Percentiles rank a stretch among this genome's conserved stretches.
Conservation (phyloP, 2,329 filamentous ascomycete species). For the Trichoderma aggressivum region DNA sequence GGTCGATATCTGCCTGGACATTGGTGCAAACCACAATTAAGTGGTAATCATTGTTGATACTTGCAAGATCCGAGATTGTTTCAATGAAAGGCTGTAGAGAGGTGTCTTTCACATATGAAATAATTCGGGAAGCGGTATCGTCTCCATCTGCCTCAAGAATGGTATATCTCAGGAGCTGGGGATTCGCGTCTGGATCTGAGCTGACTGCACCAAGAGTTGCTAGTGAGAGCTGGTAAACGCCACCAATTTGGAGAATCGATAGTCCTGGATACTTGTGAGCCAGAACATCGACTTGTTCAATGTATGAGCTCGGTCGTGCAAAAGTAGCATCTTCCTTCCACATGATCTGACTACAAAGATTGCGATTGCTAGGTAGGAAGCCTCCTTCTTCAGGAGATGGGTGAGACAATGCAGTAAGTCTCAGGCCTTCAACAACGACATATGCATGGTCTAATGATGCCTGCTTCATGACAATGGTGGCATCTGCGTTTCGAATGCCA, state of each 20-base stretch:
- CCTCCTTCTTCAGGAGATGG: slow-evolving; percentile 27
- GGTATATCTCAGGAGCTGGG: slow-evolving; percentile 35
- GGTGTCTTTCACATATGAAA: slow-evolving; percentile 20
- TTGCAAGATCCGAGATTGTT: slow-evolving; percentile 23
- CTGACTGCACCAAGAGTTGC: slow-evolving; percentile 30
- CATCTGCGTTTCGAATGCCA: slow-evolving; percentile 39
- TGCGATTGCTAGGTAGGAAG: slow-evolving; percentile 48
- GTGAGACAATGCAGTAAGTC: slow-evolving; percentile 37
- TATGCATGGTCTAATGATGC: slow-evolving; percentile 31
- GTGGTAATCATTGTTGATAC: slow-evolving; percentile 31
- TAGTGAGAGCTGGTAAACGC: slow-evolving; percentile 21
- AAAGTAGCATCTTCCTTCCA: slow-evolving; percentile 43
- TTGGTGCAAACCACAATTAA: slow-evolving; percentile 30
- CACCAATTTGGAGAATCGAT: slow-evolving; percentile 40
- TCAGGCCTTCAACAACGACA: slow-evolving; percentile 45
- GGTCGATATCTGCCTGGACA: slow-evolving; percentile 17
- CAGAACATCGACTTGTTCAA: slow-evolving; percentile 31
- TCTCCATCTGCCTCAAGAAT: slow-evolving; percentile 24
- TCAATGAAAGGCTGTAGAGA: slow-evolving; percentile 30
- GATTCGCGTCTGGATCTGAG: slow-evolving; percentile 24
- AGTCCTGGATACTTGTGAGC: slow-evolving; percentile 40
- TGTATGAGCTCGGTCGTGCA: slow-evolving; percentile 23
- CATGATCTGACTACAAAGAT: slow-evolving; percentile 46
- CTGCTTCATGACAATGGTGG: slow-evolving; percentile 44
- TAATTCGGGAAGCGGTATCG: slow-evolving; percentile 7